Percentiles rank a stretch among this genome's conserved stretches.
Evolutionary conservation across 2,329 filamentous ascomycete genomes (phyloP).

Genomic region (Ophiostoma ips): DNA sequence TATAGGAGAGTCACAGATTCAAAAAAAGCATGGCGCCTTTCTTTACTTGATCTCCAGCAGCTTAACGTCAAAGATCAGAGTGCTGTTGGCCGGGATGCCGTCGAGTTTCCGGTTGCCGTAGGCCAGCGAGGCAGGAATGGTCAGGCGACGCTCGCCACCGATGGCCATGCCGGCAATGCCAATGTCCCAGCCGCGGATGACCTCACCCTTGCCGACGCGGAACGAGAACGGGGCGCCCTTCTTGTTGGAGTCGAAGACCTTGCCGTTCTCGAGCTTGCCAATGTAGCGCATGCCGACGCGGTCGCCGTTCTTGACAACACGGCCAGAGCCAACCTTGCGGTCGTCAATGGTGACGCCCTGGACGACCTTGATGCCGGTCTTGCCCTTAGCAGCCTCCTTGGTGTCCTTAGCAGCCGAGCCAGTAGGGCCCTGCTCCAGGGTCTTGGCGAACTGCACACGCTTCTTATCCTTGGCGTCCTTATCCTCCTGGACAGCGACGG

Average conservation of each 20-base stretch:
- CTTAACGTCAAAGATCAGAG: slow-evolving; percentile 84
- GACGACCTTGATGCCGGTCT: slow-evolving; percentile 61
- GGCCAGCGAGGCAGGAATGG: slow-evolving; percentile 72
- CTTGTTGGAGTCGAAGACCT: slow-evolving; percentile 97
- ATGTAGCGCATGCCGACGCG: slow-evolving; percentile 93
- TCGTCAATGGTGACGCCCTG: slow-evolving; percentile 89
- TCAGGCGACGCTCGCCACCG: slow-evolving; percentile 85
- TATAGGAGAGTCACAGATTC: too few species aligned
- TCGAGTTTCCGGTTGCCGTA: slow-evolving; percentile 77
- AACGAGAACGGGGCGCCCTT: slow-evolving; percentile 96
- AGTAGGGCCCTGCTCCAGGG: slow-evolving; percentile 92
- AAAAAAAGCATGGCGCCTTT: too few species aligned
- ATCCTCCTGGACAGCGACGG: slow-evolving; percentile 49
- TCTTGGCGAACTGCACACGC: slow-evolving; percentile 98
- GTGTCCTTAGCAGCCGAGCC: slow-evolving; percentile 40
- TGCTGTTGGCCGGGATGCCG: slow-evolving; percentile 84
- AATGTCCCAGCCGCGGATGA: slow-evolving; percentile 98
- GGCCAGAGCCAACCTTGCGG: slow-evolving; percentile 79
- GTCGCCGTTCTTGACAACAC: slow-evolving; percentile 78
- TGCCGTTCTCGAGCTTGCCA: slow-evolving; percentile 86
- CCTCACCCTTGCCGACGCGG: slow-evolving; percentile 86
- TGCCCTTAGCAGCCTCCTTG: slow-evolving; percentile 28
- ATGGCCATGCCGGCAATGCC: slow-evolving; percentile 85
- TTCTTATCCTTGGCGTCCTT: slow-evolving; percentile 60
- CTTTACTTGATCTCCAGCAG: slow-evolving; percentile 66